Base-by-base conservation (phyloP, 768 basidiomycete species). In the Collybia nuda region DNA sequence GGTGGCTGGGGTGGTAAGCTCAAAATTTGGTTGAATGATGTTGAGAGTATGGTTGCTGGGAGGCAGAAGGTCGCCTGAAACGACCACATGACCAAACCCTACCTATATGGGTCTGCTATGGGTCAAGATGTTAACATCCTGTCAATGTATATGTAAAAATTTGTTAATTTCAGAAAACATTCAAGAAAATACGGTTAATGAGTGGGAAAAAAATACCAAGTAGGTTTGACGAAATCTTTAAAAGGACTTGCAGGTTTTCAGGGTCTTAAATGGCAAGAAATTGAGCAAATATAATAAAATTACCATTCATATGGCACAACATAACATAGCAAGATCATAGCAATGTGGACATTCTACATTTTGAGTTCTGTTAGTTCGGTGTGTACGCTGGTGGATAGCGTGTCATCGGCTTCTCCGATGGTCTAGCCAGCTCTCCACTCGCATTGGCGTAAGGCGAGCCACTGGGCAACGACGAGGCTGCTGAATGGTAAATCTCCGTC, bases 1-100 rank as follows among this genome's bases (percentile, higher is more conserved):
- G 76, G 80, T 1, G 82, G 82, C 11, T 83, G 78, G 71, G 74
- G 76, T 6, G 54, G 56, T 1, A 75, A 78, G 37, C 53, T 77
- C 46, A 62, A 56, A 14, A 52, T 37, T 6, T 84, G 82, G 81
- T 37, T 75, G 49, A 22, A 40, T 5, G 64, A 62, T 3, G 72
- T 77, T 8, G 50, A 62, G 42, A 50, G 58, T 2, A 68, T 73
- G 71, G 40, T 57, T 60, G 26, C 52, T 41, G 26, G 40, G 21
- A 48, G 35, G 32, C 44, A 32, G 41, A 41, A 29, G 17, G 28
- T 26, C 1, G 21, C 36, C 32, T 29, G 7, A 41, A 41, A 23
- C 9, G 32, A 32, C 32, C 9, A 3, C 9, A 11, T 32, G 32
- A 2, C 32, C 24, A 14, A 11, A 11, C 32, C 32, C 7, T 11